phyloP scores from a whole-genome alignment of 768 basidiomycete species.

The Leccinum broughii region DNA sequence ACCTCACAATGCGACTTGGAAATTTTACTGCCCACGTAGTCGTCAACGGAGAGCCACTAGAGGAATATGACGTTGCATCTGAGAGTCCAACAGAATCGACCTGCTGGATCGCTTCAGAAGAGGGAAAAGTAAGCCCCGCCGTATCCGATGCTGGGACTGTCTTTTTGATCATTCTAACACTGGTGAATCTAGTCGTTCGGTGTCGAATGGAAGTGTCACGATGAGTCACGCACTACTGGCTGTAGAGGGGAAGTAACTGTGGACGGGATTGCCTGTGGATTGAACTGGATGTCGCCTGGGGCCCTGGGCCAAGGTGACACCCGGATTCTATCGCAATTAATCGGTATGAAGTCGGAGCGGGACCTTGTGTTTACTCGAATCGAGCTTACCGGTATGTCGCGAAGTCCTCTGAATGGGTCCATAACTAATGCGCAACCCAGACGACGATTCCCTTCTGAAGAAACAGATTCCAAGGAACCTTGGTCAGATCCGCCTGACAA shows the following conservation, averaged over 20 bases:
- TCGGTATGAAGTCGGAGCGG: not conserved
- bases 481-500: conserved; percentile 17
- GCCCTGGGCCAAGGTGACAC: not conserved
- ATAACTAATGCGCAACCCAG: conserved; percentile 5
- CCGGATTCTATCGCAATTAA: not conserved
- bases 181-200: conserved; percentile 8
- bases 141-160: too few species aligned
- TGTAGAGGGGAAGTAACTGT: not conserved
- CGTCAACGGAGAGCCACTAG: conserved; percentile 13
- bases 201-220: conserved; percentile 16
- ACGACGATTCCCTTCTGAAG: conserved; percentile 22
- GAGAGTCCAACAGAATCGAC: conserved; percentile 13
- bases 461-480: conserved; percentile 8
- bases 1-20: conserved; percentile 16
- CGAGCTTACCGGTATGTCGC: not conserved
- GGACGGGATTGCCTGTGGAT: conserved; percentile 8
- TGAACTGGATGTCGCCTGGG: not conserved
- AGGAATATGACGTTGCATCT: conserved; percentile 14
- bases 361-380: not conserved
- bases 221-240: not conserved
- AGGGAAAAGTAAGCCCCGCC: conserved; percentile 16
- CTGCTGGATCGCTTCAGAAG: conserved; percentile 27
- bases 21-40: conserved; percentile 14
- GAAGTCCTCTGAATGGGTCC: not conserved
- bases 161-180: not conserved